Conservation (phyloP, 169 alveolate genomes). For the Eimeria tenella region DNA sequence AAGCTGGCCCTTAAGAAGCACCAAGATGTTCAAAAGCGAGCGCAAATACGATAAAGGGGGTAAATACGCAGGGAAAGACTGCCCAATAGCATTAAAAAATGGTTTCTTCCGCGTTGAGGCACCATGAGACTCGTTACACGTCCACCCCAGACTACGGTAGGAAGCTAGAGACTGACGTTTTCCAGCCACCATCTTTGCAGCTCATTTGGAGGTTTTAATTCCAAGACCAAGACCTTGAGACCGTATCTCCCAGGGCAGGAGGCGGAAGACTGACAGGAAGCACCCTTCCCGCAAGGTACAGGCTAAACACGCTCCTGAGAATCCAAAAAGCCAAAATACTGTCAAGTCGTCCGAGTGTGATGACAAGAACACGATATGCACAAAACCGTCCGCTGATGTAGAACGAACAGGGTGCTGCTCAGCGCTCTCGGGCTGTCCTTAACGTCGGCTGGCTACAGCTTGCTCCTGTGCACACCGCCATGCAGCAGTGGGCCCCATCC, state of each 20-base stretch:
- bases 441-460: constrained; percentile 67
- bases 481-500: constrained; percentile 7
- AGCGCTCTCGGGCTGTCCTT: constrained; percentile 67
- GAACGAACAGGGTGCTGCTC: constrained; percentile 11
- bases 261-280: constrained; percentile 74
- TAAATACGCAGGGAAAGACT: background rate
- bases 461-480: constrained; percentile 68
- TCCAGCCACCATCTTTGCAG: constrained; percentile 70
- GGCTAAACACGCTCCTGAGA: constrained; percentile 9
- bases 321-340: constrained; percentile 23
- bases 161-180: constrained; percentile 40
- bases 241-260: constrained; percentile 68
- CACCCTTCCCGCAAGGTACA: constrained; percentile 42
- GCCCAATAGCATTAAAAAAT: background rate
- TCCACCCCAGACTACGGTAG: background rate
- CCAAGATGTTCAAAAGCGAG: background rate
- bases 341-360: background rate
- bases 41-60: background rate
- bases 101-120: background rate
- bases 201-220: constrained; percentile 45
- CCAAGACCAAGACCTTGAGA: constrained; percentile 15
- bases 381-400: background rate
- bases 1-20: too few species aligned
- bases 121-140: background rate
- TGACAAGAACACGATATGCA: background rate